Conservation (phyloP, 2,329 filamentous ascomycete species). For the Nigrograna mackinnonii region DNA sequence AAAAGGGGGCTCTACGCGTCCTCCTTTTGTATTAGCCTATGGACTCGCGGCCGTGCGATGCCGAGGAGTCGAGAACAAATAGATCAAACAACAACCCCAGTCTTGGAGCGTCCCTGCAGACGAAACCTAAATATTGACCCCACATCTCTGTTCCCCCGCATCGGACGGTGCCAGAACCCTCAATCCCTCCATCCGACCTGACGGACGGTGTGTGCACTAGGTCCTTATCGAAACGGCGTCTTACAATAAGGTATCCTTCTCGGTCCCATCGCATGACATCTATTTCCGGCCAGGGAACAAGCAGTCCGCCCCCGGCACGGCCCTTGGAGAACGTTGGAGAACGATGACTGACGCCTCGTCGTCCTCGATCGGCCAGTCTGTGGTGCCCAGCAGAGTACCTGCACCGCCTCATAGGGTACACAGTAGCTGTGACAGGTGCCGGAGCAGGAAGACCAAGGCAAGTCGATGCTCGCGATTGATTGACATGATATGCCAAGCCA, state of each 20-base stretch:
- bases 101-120: conserved; percentile 10
- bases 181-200: conserved; percentile 6
- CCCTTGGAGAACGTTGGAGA: conserved; percentile 7
- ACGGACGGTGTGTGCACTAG: conserved; percentile 7
- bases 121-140: conserved; percentile 15
- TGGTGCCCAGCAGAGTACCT: conserved; percentile 21
- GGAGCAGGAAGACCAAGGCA: conserved; percentile 43
- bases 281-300: conserved; percentile 8
- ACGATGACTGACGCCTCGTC: conserved; percentile 29
- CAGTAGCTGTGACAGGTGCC: conserved; percentile 41
- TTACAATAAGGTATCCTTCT: conserved; percentile 10
- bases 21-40: conserved; percentile 3
- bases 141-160: conserved; percentile 23
- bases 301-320: conserved; percentile 3
- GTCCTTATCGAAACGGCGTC: conserved; percentile 11
- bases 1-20: too few relatives aligned
- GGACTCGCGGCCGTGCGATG: conserved; percentile 1
- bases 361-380: conserved; percentile 12
- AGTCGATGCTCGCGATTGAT: neutral
- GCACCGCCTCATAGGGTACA: conserved; percentile 38
- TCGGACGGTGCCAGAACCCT: conserved; percentile 11
- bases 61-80: conserved; percentile 3
- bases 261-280: conserved; percentile 22
- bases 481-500: conserved; percentile 19
- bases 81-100: too few relatives aligned